Evolutionary conservation across 108 stramenopile genomes (phyloP), one percentile per base, ranked within the genome.

Genomic region (Skeletonema menzelii): DNA sequence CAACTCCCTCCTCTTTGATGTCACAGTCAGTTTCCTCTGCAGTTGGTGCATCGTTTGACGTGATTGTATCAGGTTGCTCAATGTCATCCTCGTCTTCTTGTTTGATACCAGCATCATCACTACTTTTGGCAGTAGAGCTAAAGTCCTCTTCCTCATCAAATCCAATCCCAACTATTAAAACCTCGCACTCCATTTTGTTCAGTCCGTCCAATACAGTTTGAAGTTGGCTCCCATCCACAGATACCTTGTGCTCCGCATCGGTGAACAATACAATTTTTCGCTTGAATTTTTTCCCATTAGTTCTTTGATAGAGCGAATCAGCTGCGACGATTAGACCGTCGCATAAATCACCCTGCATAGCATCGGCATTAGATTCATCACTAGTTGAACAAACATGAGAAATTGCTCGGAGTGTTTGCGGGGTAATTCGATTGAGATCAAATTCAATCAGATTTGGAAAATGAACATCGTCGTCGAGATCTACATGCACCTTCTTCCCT

Each of bases 271-370:
- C 71, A 56, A 96, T 92, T 13, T 66, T 69, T 30, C 92, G 72
- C 47, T 73, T 71, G 57, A 65, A 83, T 32, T 84, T 86, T 38
- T 91, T 91, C 11, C 82, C 79, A 5, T 37, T 4, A 5, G 91
- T 95, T 24, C 81, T 63, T 7, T 81, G 73, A 64, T 88, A 75
- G 6, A 96, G 40, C 13, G 88, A 72, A 66, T 92, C 91, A 8
- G 92, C 91, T 2, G 95, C 95, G 0, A 93, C 58, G 13, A 92
- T 74, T 27, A 96, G 62, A 10, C 88, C 92, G 69, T 89, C 85
- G 8, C 82, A 77, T 68, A 96, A 76, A 55, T 91, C 91, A 14
- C 91, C 90, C 61, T 57, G 66, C 30, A 53, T 61, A 12, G 0
- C 46, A 32, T 12, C 20, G 8, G 34, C 46, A 75, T 13, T 71